Conservation (phyloP, 2,329 filamentous ascomycete genomes). For the Pyricularia pennisetigena region DNA sequence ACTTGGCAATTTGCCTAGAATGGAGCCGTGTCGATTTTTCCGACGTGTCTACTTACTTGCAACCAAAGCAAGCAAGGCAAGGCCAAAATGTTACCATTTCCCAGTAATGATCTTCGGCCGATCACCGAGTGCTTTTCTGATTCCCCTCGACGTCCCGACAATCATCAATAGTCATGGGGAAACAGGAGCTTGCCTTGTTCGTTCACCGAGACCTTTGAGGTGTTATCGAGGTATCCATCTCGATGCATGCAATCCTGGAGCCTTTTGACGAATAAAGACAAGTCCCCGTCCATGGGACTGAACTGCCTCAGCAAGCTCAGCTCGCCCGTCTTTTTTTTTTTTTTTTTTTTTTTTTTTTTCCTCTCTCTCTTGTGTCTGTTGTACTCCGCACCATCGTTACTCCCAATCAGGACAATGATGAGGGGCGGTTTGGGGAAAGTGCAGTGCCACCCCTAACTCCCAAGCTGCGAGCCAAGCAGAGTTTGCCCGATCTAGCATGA, state of each 20-base stretch:
- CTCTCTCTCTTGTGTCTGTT: too few species aligned
- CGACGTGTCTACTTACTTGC: neutral
- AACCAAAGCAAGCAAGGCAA: too few species aligned
- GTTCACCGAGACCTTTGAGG: neutral
- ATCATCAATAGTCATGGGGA: neutral
- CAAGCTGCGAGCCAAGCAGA: neutral
- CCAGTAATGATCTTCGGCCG: neutral
- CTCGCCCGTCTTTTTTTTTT: neutral
- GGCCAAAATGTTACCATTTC: neutral
- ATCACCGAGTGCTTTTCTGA: neutral
- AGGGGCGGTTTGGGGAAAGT: neutral
- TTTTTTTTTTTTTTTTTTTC: neutral
- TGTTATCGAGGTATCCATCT: neutral
- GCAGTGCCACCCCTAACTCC: neutral
- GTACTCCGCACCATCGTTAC: neutral
- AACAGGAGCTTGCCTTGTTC: neutral
- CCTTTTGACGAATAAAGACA: neutral
- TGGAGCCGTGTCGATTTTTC: neutral
- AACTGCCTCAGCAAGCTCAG: neutral
- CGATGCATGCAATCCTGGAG: neutral
- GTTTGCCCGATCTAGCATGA: neutral
- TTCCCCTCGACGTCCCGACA: neutral
- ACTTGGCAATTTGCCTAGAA: neutral
- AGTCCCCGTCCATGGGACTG: neutral
- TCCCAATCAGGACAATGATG: neutral